Percentiles rank a stretch among this genome's conserved stretches.
Evolutionary conservation across 345 rosid species (phyloP).

Genomic region (Syzygium oleosum): DNA sequence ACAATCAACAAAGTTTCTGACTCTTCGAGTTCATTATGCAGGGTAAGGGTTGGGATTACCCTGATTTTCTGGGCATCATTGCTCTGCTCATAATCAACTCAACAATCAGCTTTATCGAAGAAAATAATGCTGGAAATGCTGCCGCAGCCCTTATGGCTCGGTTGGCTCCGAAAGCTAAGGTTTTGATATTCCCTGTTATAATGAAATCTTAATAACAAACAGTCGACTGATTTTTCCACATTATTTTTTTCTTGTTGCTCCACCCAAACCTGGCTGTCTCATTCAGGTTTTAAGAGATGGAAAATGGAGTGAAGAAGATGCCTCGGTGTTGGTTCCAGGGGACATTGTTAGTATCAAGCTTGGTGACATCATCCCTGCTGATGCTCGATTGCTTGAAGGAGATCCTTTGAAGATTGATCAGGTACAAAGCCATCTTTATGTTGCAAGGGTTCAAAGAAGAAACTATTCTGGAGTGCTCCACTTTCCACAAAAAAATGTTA

Average conservation of each 20-base stretch:
- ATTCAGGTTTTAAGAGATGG: constrained; percentile 39
- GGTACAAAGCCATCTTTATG: constrained; percentile 7
- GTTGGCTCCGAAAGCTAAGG: constrained; percentile 51
- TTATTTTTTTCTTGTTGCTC: not conserved
- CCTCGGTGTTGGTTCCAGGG: constrained; percentile 41
- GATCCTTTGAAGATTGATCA: constrained; percentile 62
- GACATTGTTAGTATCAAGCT: constrained; percentile 50
- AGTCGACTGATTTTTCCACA: not conserved
- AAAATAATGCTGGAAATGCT: constrained; percentile 55
- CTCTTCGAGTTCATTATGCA: constrained; percentile 3
- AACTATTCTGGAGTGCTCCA: not conserved
- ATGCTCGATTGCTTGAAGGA: constrained; percentile 56
- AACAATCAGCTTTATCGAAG: constrained; percentile 49
- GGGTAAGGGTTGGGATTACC: constrained; percentile 30
- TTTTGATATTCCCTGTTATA: not conserved
- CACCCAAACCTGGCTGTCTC: not conserved
- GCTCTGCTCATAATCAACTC: constrained; percentile 40
- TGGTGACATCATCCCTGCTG: constrained; percentile 53
- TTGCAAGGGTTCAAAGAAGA: not conserved
- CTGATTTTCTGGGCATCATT: constrained; percentile 38
- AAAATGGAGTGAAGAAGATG: constrained; percentile 48
- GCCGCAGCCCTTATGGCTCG: constrained; percentile 58
- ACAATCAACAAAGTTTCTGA: not conserved
- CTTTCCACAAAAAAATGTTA: not conserved
- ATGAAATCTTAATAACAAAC: not conserved